These are phyloP conservation scores for Tephrocybe sp. DNA, from an alignment of 768 basidiomycete species.

Conservation along the genomic window DNA sequence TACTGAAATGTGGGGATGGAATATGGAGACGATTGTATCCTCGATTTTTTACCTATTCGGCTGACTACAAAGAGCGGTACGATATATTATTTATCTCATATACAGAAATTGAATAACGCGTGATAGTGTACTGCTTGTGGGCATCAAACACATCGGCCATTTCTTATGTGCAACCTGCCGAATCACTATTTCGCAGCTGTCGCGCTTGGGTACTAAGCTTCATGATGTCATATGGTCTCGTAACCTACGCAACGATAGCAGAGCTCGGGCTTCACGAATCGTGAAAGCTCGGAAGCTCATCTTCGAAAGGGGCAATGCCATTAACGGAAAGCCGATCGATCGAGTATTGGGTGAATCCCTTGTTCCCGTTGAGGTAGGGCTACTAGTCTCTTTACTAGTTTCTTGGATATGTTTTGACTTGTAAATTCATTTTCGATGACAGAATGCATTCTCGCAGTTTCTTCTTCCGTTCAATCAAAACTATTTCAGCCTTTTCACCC, in stretches of 20 bases:
- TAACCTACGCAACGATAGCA: neutral
- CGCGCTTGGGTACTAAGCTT: neutral
- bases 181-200: neutral
- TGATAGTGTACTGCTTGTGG: neutral
- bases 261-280: neutral
- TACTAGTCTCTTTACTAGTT: neutral
- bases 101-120: no score
- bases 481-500: conserved; percentile 13
- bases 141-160: neutral
- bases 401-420: no score
- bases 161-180: neutral
- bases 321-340: neutral
- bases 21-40: conserved; percentile 6
- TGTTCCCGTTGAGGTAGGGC: neutral
- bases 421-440: no score
- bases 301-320: neutral
- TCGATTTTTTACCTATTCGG: conserved; percentile 12
- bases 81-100: no score
- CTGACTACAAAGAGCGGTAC: conserved; percentile 11
- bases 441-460: neutral
- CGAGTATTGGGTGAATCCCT: neutral
- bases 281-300: neutral
- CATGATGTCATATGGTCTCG: neutral
- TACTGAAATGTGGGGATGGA: conserved; percentile 6
- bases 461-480: neutral